phyloP scores from a whole-genome alignment of 768 basidiomycete genomes.

The Tubosaeta sp. region DNA sequence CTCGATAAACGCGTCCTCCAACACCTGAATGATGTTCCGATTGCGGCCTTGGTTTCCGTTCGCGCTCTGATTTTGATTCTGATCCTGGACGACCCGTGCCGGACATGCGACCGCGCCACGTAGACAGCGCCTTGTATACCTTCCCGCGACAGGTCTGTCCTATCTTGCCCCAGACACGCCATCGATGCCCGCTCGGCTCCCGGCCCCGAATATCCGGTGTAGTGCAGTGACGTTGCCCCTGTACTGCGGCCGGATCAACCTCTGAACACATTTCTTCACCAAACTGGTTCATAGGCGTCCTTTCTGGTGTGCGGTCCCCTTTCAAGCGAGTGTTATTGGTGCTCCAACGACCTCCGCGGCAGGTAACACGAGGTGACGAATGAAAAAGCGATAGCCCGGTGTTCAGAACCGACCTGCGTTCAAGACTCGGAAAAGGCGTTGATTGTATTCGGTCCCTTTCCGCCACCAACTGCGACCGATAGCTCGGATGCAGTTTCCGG shows the following conservation, averaged over 20 bases:
- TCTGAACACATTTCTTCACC: not conserved
- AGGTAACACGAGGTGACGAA: not conserved
- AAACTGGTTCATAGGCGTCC: not conserved
- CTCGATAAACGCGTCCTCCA: not conserved
- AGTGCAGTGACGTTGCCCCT: not conserved
- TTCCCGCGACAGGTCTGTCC: constrained; percentile 2
- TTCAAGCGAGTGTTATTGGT: not conserved
- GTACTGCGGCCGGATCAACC: constrained; percentile 18
- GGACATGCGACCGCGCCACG: constrained; percentile 10
- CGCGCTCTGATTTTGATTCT: not conserved
- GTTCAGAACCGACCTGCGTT: not conserved
- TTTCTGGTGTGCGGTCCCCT: not conserved
- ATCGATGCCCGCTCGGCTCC: not conserved
- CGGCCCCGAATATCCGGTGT: not conserved
- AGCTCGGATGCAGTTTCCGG: not conserved
- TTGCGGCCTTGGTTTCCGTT: not conserved
- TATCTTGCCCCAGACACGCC: not conserved
- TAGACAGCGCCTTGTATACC: constrained; percentile 4
- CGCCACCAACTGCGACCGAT: not conserved
- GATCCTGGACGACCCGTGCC: not conserved
- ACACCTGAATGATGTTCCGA: not conserved
- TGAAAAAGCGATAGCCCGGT: not conserved
- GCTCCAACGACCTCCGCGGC: not conserved
- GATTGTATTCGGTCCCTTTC: not conserved
- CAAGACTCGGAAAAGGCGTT: not conserved